phyloP scores from a whole-genome alignment of 1,139 yeast species.

The Komagataea norvegica region DNA sequence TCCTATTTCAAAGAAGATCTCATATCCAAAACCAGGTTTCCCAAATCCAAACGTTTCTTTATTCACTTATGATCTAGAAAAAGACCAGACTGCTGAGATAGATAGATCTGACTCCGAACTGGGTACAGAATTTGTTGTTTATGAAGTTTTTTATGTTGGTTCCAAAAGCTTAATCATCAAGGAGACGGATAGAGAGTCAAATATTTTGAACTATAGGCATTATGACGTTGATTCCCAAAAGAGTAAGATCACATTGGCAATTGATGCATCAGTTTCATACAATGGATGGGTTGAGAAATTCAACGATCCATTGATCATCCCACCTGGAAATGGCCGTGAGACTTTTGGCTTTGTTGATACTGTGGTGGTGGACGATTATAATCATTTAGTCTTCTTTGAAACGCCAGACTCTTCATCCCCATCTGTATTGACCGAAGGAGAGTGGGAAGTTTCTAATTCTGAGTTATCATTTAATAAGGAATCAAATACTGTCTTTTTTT shows the following conservation, averaged over 20 bases:
- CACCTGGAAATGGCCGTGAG: constrained; percentile 35
- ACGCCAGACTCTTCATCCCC: constrained; percentile 40
- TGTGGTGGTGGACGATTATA: constrained; percentile 47
- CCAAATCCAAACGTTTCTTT: constrained; percentile 56
- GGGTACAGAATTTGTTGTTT: constrained; percentile 53
- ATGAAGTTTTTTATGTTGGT: constrained; percentile 64
- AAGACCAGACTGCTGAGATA: constrained; percentile 21
- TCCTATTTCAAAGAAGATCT: constrained; percentile 50
- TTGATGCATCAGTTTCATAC: constrained; percentile 42
- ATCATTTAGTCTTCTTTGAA: constrained; percentile 61
- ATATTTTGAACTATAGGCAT: constrained; percentile 44
- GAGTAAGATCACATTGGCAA: constrained; percentile 33
- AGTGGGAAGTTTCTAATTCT: constrained; percentile 56
- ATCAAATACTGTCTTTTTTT: constrained; percentile 50
- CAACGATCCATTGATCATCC: constrained; percentile 29
- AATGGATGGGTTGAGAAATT: constrained; percentile 50
- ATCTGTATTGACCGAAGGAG: constrained; percentile 44
- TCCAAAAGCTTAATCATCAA: constrained; percentile 47
- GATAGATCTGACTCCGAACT: constrained; percentile 27
- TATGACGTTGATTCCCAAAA: constrained; percentile 34
- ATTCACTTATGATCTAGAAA: constrained; percentile 36
- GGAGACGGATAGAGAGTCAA: constrained; percentile 65
- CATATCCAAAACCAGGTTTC: constrained; percentile 83
- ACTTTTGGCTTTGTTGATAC: constrained; percentile 64
- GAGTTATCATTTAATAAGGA: constrained; percentile 48